Evolutionary conservation across 31 red algal species (phyloP).

Genomic region (Odonthalia washingtoniensis): DNA sequence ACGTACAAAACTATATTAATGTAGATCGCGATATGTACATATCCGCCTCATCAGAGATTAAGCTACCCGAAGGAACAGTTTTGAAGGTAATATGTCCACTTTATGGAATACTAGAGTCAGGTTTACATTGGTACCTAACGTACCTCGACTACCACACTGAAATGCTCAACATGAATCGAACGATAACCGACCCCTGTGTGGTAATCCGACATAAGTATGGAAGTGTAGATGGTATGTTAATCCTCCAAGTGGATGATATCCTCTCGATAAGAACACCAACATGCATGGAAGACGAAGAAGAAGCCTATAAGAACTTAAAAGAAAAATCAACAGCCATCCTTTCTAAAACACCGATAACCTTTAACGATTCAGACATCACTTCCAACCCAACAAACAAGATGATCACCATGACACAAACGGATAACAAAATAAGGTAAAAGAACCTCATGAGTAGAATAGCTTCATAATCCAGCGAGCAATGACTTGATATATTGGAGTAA

Average conservation of each 20-base stretch:
- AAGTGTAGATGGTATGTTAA: background rate
- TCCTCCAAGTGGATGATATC: background rate
- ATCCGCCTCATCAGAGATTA: conserved; percentile 6
- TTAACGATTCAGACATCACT: too few species aligned
- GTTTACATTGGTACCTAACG: conserved; percentile 22
- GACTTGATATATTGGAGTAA: too few species aligned
- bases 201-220: background rate
- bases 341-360: too few species aligned
- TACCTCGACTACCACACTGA: conserved; percentile 10
- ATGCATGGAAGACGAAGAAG: conserved; percentile 7
- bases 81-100: conserved; percentile 19
- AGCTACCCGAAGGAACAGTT: background rate
- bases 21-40: conserved; percentile 33
- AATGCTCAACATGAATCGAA: background rate
- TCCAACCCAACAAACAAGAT: too few species aligned
- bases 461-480: too few species aligned
- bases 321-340: too few species aligned
- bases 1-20: too few species aligned
- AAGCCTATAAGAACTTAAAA: too few species aligned
- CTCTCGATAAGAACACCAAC: background rate
- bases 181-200: conserved; percentile 11
- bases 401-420: too few species aligned
- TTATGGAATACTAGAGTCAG: conserved; percentile 39
- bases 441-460: too few species aligned
- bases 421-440: too few species aligned